phyloP scores from a whole-genome alignment of 441 rosid species.

The Adansonia rubrostipa region DNA sequence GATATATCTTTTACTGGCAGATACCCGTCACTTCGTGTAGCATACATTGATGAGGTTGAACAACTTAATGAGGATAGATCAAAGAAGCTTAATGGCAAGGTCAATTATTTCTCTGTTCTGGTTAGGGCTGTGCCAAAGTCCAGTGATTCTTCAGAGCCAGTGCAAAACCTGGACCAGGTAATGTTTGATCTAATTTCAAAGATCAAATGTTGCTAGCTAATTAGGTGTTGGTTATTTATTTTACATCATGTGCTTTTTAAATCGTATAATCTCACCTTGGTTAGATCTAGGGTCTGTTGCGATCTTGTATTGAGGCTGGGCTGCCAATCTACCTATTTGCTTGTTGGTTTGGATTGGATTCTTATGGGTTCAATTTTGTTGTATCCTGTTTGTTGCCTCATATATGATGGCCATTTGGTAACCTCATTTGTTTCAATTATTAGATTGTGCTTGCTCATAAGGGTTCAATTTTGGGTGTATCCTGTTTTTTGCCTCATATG shows the following conservation, averaged over 20 bases:
- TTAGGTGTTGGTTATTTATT: not conserved
- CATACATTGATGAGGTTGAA: slow-evolving; percentile 98
- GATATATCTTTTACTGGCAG: slow-evolving; percentile 44
- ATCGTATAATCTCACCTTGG: not conserved
- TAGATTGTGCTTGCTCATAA: too few species aligned
- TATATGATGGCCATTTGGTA: too few species aligned
- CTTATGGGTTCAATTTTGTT: too few species aligned
- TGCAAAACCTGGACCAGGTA: slow-evolving; percentile 96
- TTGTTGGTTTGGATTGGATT: not conserved
- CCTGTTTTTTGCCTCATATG: too few species aligned
- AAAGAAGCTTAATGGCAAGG: slow-evolving; percentile 73
- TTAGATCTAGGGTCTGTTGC: not conserved
- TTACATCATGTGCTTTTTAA: not conserved
- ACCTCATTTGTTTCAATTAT: too few species aligned
- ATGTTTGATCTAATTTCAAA: slow-evolving; percentile 18
- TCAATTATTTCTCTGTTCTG: slow-evolving; percentile 76
- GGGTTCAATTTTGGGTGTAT: too few species aligned
- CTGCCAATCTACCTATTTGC: not conserved
- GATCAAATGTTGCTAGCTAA: not conserved
- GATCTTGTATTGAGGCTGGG: not conserved
- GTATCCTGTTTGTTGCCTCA: too few species aligned
- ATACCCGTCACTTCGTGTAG: slow-evolving; percentile 97
- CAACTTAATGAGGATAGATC: slow-evolving; percentile 75
- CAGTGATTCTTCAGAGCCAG: slow-evolving; percentile 75
- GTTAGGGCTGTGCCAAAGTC: slow-evolving; percentile 94